A percentile compares a stretch with the other conserved stretches of the same genome.
Conservation (phyloP, 306 rosid genomes). For the Albizia julibrissin region DNA sequence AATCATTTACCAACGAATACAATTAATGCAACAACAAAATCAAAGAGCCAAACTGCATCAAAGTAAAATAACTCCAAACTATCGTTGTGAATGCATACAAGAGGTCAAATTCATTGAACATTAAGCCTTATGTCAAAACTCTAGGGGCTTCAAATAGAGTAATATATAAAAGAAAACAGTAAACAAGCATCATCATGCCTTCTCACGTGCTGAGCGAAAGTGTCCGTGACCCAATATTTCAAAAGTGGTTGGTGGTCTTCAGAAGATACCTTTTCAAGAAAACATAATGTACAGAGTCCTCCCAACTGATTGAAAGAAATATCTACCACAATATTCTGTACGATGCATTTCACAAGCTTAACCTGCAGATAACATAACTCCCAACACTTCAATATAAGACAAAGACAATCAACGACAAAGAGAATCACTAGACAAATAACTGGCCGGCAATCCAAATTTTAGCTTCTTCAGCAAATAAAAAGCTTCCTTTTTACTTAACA, state of each 20-base stretch:
- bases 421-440: slow-evolving; percentile 17
- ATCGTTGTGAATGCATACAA: background rate
- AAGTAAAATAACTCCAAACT: slow-evolving; percentile 16
- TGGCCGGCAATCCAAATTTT: background rate
- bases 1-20: slow-evolving; percentile 26
- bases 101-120: background rate
- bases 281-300: slow-evolving; percentile 83
- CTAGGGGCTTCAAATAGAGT: slow-evolving; percentile 27
- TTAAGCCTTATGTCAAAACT: slow-evolving; percentile 8
- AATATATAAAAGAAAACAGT: slow-evolving; percentile 4
- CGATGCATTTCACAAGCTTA: slow-evolving; percentile 88
- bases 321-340: slow-evolving; percentile 82
- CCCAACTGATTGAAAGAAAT: slow-evolving; percentile 95
- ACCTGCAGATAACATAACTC: slow-evolving; percentile 61
- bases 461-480: slow-evolving; percentile 16
- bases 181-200: slow-evolving; percentile 13
- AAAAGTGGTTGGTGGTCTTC: slow-evolving; percentile 15
- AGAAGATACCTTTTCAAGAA: slow-evolving; percentile 82
- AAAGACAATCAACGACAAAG: slow-evolving; percentile 1
- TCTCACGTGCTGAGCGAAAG: slow-evolving; percentile 14
- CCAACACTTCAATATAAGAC: slow-evolving; percentile 11
- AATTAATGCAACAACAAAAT: slow-evolving; percentile 9
- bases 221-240: background rate
- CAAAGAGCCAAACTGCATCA: slow-evolving; percentile 13
- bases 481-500: slow-evolving; percentile 5